Conservation (phyloP, 441 rosid genomes). For the Croton laevigatus region DNA sequence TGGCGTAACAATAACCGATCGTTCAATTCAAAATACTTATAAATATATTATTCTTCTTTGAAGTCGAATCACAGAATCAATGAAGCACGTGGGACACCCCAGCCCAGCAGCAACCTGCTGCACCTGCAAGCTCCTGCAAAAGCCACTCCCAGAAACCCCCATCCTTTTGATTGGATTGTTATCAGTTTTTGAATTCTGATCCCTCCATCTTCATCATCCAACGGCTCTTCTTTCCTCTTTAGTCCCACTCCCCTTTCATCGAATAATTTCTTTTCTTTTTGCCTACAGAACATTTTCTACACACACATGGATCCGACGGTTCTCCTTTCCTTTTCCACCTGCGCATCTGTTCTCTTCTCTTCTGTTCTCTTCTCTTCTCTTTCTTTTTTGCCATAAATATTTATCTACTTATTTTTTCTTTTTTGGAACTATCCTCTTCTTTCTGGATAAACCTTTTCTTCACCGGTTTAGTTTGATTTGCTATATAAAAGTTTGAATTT, state of each 20-base stretch:
- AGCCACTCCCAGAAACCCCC: neutral
- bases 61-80: neutral
- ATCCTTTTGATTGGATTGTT: slow-evolving; percentile 10
- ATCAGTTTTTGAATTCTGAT: neutral
- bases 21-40: too few relatives aligned
- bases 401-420: too few relatives aligned
- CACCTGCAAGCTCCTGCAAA: slow-evolving; percentile 10
- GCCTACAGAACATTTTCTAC: neutral
- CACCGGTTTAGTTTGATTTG: too few relatives aligned
- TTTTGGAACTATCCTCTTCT: too few relatives aligned
- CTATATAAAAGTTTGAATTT: too few relatives aligned
- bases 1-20: too few relatives aligned
- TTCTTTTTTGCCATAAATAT: too few relatives aligned
- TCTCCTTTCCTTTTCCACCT: neutral
- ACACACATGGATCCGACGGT: slow-evolving; percentile 11
- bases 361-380: too few relatives aligned
- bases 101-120: slow-evolving; percentile 13
- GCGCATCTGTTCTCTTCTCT: neutral
- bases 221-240: slow-evolving; percentile 11
- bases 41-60: neutral
- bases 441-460: too few relatives aligned
- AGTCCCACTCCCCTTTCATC: neutral
- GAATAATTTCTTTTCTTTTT: slow-evolving; percentile 9
- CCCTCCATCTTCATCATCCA: neutral
- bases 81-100: slow-evolving; percentile 18